Conservation (phyloP, 352 stramenopile genomes). For the Blastocystis sp. region DNA sequence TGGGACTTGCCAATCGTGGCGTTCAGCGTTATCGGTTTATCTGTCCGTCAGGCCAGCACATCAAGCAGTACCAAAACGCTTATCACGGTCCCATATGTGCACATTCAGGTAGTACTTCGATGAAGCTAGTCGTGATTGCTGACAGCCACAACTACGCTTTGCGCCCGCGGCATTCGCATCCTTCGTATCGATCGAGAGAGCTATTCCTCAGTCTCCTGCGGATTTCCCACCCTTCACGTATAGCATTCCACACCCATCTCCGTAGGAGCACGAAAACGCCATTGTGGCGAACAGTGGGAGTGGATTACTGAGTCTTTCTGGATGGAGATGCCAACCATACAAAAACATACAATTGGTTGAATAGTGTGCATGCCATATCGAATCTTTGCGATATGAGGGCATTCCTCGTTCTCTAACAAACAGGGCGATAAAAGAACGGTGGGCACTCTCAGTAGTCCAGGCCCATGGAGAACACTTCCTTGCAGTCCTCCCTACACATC, state of each 20-base stretch:
- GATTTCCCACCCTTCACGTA: conserved; percentile 23
- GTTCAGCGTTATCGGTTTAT: conserved; percentile 11
- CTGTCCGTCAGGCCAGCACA: background rate
- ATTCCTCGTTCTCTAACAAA: too few species aligned
- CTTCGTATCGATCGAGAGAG: conserved; percentile 13
- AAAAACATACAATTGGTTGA: too few species aligned
- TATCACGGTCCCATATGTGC: conserved; percentile 35
- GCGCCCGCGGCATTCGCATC: background rate
- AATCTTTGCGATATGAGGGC: too few species aligned
- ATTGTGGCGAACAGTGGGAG: background rate
- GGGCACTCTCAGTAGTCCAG: conserved; percentile 14
- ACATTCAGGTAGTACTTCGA: conserved; percentile 44
- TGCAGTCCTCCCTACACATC: conserved; percentile 47
- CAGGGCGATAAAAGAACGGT: too few species aligned
- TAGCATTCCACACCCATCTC: conserved; percentile 62
- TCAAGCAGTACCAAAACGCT: background rate
- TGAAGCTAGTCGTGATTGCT: conserved; percentile 6
- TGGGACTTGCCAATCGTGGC: conserved; percentile 32
- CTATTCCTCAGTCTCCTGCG: background rate
- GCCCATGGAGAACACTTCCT: conserved; percentile 55
- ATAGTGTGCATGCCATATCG: too few species aligned
- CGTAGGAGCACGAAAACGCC: conserved; percentile 34
- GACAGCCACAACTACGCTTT: background rate
- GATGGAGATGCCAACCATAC: too few species aligned
- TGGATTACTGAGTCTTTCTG: too few species aligned